Evolutionary conservation across 208 protist genomes (phyloP).

Genomic region (Trichomonas gallinae): DNA sequence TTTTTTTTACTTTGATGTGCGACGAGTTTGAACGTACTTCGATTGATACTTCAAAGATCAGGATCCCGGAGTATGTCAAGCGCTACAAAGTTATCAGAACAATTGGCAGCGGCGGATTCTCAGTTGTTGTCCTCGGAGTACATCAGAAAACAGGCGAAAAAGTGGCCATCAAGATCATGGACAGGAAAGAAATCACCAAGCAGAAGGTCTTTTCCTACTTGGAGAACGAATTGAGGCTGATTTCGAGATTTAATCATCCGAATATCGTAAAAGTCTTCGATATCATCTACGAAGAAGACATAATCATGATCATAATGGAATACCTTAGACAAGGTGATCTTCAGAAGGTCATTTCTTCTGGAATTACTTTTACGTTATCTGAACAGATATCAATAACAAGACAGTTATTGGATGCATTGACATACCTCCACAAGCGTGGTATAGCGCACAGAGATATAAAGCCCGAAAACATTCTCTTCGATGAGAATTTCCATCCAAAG

Average conservation of each 20-base stretch:
- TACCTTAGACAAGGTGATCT: constrained; percentile 90
- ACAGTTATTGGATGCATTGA: constrained; percentile 83
- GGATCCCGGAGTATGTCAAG: neutral
- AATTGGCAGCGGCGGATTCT: neutral
- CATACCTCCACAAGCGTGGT: constrained; percentile 73
- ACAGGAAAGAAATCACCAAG: neutral
- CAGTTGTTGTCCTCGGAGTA: neutral
- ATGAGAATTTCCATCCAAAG: constrained; percentile 56
- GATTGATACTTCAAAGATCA: too few relatives aligned
- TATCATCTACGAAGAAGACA: constrained; percentile 83
- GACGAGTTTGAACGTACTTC: too few relatives aligned
- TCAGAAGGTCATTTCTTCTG: constrained; percentile 94
- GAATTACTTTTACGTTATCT: constrained; percentile 51
- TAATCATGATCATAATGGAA: constrained; percentile 98
- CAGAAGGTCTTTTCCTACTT: neutral
- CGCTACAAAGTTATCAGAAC: neutral
- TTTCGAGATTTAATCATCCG: constrained; percentile 62
- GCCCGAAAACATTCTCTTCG: constrained; percentile 63
- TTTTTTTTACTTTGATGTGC: too few relatives aligned
- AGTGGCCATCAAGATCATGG: neutral
- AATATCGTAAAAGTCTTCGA: constrained; percentile 93
- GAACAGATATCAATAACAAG: constrained; percentile 80
- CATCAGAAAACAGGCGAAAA: neutral
- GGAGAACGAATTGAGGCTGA: neutral
- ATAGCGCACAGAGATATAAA: constrained; percentile 57